A percentile compares a stretch with the other conserved stretches of the same genome.
Conservation (phyloP, 176 grass and related monocot species). For the Phoenix dactylifera region DNA sequence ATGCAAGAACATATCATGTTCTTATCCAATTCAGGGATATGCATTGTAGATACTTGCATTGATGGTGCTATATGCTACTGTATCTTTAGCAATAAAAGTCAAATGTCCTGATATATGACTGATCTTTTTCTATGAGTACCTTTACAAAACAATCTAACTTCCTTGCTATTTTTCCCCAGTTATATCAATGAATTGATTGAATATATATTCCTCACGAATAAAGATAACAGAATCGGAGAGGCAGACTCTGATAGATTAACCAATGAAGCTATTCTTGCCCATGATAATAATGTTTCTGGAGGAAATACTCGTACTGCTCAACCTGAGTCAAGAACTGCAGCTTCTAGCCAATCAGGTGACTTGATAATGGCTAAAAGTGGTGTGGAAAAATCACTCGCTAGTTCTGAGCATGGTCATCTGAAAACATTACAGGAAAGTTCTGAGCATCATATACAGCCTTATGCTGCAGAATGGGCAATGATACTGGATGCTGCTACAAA, state of each 20-base stretch:
- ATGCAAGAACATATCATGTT: no score
- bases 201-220: conserved; percentile 50
- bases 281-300: conserved; percentile 31
- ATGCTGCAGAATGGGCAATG: conserved; percentile 67
- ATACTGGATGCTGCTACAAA: conserved; percentile 84
- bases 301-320: conserved; percentile 38
- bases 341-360: conserved; percentile 24
- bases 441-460: conserved; percentile 8
- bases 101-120: no score
- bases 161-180: conserved; percentile 31
- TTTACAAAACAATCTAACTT: no score
- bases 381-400: conserved; percentile 23
- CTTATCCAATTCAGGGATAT: no score
- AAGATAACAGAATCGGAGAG: conserved; percentile 34
- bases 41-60: no score
- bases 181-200: conserved; percentile 93
- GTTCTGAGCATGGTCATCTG: conserved; percentile 9
- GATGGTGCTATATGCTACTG: no score
- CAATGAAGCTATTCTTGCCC: conserved; percentile 16
- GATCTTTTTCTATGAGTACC: no score
- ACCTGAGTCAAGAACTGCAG: conserved; percentile 19
- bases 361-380: conserved; percentile 30
- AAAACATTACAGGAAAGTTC: conserved; percentile 3
- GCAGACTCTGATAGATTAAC: conserved; percentile 31
- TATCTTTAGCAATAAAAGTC: no score